phyloP scores from a whole-genome alignment of 805 yeast species.

The Ogataea populi-albae region DNA sequence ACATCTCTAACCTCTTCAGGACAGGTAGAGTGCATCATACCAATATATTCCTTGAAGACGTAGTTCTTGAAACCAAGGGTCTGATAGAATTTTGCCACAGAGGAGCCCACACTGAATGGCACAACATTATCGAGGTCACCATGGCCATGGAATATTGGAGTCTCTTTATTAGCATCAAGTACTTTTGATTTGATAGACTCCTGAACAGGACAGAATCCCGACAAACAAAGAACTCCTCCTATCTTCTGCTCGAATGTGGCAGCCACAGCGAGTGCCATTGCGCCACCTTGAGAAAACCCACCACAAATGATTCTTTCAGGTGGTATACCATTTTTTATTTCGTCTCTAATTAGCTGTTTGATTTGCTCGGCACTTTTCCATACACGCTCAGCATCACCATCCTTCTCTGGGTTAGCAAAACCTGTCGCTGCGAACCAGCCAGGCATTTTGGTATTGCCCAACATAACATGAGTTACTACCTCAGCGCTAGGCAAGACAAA shows the following conservation, averaged over 20 bases:
- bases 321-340: constrained; percentile 51
- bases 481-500: constrained; percentile 95
- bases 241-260: constrained; percentile 55
- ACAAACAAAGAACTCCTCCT: constrained; percentile 74
- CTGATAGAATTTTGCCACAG: constrained; percentile 44
- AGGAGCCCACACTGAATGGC: constrained; percentile 36
- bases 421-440: constrained; percentile 82
- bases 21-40: constrained; percentile 65
- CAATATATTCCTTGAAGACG: constrained; percentile 53
- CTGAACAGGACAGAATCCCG: constrained; percentile 63
- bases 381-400: constrained; percentile 55
- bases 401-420: constrained; percentile 46
- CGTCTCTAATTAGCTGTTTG: constrained; percentile 47
- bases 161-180: constrained; percentile 46
- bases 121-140: constrained; percentile 78
- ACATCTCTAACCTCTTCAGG: constrained; percentile 65
- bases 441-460: constrained; percentile 66
- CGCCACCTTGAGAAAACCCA: constrained; percentile 95
- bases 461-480: constrained; percentile 59
- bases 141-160: constrained; percentile 87
- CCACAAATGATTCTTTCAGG: constrained; percentile 79
- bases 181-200: constrained; percentile 24
- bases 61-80: constrained; percentile 43
- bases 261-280: constrained; percentile 63
- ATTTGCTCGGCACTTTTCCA: constrained; percentile 46